Base-by-base conservation (phyloP, 169 alveolate genomes). In the Eimeria tenella region DNA sequence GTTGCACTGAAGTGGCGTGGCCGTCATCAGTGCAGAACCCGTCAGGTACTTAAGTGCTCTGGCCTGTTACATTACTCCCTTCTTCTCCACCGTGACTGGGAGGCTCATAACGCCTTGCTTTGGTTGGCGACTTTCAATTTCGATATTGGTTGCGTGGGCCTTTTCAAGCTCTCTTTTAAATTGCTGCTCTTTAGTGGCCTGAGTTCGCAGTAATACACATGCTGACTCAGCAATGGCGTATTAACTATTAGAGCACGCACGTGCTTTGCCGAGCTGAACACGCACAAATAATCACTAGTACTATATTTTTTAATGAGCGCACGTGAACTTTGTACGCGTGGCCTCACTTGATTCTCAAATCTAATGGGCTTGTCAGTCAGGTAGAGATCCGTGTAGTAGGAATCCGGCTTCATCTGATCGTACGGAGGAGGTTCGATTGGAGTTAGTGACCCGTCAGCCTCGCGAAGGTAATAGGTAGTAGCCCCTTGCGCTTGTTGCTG, bases 331-430 rank as follows among this genome's bases (percentile, higher is more conserved):
- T 58, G 68, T 17, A 58, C 68, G 68, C 11, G 19, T 31, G 8
- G 86, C 42, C 90, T 83, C 58, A 83, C 90, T 3, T 83, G 90
- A 31, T 83, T 83, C 42, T 83, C 90, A 83, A 83, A 83, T 60
- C 90, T 58, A 60, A 83, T 83, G 62, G 90, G 90, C 62, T 62
- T 52, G 77, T 83, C 90, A 8, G 90, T 60, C 23, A 83, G 75
- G 65, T 83, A 83, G 17, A 83, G 90, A 15, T 83, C 90, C 42
- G 90, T 83, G 90, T 83, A 83, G 77, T 83, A 83, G 4, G 90
- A 83, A 75, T 83, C 90, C 6, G 90, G 90, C 50, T 83, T 83
- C 90, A 83, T 83, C 53, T 83, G 90, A 13, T 83, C 90, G 62
- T 83, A 83, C 3, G 90, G 90, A 17, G 90, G 90, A 8, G 90